phyloP scores from a whole-genome alignment of 495 filamentous ascomycete genomes.

The Monascus purpureus region DNA sequence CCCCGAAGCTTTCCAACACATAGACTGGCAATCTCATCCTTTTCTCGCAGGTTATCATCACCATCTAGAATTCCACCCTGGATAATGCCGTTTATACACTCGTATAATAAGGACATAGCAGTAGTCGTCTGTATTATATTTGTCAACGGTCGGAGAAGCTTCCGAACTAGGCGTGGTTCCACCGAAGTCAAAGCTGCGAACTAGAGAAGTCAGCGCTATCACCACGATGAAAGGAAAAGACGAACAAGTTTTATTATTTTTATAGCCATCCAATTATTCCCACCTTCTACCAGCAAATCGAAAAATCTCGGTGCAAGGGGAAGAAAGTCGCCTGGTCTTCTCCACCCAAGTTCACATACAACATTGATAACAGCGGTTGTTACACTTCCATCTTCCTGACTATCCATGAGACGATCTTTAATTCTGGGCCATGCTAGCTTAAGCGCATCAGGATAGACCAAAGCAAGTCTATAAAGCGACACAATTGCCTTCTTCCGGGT shows the following conservation, averaged over 20 bases:
- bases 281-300: slow-evolving; percentile 77
- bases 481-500: slow-evolving; percentile 93
- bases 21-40: slow-evolving; percentile 83
- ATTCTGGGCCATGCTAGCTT: slow-evolving; percentile 92
- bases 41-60: slow-evolving; percentile 58
- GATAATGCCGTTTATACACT: slow-evolving; percentile 97
- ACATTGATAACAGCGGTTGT: slow-evolving; percentile 94
- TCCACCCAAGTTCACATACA: slow-evolving; percentile 89
- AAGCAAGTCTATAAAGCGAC: slow-evolving; percentile 76
- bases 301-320: slow-evolving; percentile 85
- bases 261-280: slow-evolving; percentile 99
- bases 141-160: slow-evolving; percentile 87
- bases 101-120: slow-evolving; percentile 92
- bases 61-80: slow-evolving; percentile 85
- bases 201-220: slow-evolving; percentile 26
- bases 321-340: slow-evolving; percentile 85
- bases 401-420: slow-evolving; percentile 85
- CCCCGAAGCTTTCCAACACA: slow-evolving; percentile 87
- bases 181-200: slow-evolving; percentile 91
- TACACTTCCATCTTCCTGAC: slow-evolving; percentile 79
- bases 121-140: slow-evolving; percentile 86
- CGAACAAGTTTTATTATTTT: slow-evolving; percentile 92
- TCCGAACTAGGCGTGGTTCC: slow-evolving; percentile 80
- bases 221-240: slow-evolving; percentile 1
- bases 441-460: slow-evolving; percentile 90